Base-by-base conservation (phyloP, 192 early-diverging fungal genomes). In the Coemansia biformis region DNA sequence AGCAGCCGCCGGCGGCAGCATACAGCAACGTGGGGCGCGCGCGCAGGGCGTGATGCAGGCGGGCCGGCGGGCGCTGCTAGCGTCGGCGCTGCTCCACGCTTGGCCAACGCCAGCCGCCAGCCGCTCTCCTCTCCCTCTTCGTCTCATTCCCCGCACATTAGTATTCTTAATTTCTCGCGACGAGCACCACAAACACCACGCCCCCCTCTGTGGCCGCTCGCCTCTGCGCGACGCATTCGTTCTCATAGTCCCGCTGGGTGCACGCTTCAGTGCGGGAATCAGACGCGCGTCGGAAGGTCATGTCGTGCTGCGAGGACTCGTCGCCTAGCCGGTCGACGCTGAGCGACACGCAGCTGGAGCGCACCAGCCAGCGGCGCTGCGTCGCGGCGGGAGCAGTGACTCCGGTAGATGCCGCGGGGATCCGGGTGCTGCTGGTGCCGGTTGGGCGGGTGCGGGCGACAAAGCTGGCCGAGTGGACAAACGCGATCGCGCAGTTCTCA, bases 341-440 rank as follows among this genome's bases (percentile, higher is more conserved):
- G 24, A 61, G 58, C 39, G 58, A 61, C 33, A 42, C 50, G 28
- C 41, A 53, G 23, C 42, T 61, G 8, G 51, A 53, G 33, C 43
- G 49, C 37, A 53, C 24, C 34, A 51, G 39, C 28, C 36, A 38
- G 28, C 57, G 32, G 35, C 48, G 56, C 29, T 50, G 57, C 57
- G 51, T 60, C 49, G 53, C 43, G 14, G 66, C 60, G 37, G 65
- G 48, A 1, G 55, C 63, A 2, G 59, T 58, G 38, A 62, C 70
- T 23, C 44, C 70, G 11, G 70, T 69, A 8, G 74, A 76, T 18
- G 66, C 66, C 4, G 63, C 74, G 0, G 58, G 61, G 17, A 66
- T 76, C 37, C 66, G 67, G 12, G 66, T 76, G 19, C 58, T 70
- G 10, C 47, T 76, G 2, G 66, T 76, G 21, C 63, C 74, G 0